Percentiles rank a stretch among this genome's conserved stretches.
Evolutionary conservation across 208 protist species (phyloP).

Genomic region (Acanthamoeba divionensis): DNA sequence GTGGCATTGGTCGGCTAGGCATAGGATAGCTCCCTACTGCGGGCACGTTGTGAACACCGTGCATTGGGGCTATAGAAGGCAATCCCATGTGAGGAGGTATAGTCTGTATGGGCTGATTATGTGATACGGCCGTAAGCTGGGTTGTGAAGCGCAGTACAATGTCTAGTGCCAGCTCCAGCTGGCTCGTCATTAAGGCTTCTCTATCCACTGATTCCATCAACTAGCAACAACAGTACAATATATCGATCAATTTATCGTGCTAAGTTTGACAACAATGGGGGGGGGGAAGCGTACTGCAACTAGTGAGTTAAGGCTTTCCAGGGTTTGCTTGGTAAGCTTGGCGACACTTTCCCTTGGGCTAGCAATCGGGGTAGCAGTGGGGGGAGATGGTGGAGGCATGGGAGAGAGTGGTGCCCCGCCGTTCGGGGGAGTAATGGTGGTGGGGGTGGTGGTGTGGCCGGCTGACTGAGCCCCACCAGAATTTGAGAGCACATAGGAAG

Average conservation of each 20-base stretch:
- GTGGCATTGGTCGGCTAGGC: too few relatives aligned
- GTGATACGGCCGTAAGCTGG: neutral
- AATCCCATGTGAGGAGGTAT: too few relatives aligned
- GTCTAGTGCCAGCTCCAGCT: neutral
- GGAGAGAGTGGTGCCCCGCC: neutral
- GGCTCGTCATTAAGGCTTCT: neutral
- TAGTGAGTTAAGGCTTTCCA: neutral
- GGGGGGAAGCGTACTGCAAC: neutral
- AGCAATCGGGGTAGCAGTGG: neutral
- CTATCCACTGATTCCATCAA: conserved; percentile 22
- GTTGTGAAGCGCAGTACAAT: neutral
- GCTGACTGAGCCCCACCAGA: neutral
- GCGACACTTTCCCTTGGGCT: conserved; percentile 8
- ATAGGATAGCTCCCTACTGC: too few relatives aligned
- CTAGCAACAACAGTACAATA: neutral
- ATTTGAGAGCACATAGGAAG: neutral
- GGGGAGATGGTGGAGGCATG: neutral
- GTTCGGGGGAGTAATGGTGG: neutral
- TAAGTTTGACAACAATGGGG: neutral
- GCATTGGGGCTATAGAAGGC: too few relatives aligned
- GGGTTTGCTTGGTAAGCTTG: neutral
- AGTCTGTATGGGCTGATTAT: neutral
- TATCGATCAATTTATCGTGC: neutral
- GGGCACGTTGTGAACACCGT: too few relatives aligned
- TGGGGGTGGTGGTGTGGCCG: neutral